Evolutionary conservation across 345 rosid genomes (phyloP).

Genomic region (Aquilaria malaccensis): DNA sequence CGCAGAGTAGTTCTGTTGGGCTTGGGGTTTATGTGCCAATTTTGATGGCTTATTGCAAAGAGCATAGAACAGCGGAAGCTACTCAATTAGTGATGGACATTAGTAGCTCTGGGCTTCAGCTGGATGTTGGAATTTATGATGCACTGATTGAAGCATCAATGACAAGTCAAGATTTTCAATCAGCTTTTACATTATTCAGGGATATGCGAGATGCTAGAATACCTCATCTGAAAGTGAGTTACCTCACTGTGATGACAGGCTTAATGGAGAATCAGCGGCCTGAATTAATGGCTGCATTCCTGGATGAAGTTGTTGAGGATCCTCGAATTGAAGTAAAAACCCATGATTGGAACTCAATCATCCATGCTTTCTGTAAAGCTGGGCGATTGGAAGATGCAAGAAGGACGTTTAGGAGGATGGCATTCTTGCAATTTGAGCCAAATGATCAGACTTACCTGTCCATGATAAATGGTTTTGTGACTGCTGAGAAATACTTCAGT

Average conservation of each 20-base stretch:
- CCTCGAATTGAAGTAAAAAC: conserved; percentile 83
- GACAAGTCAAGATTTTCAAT: conserved; percentile 85
- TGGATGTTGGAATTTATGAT: conserved; percentile 55
- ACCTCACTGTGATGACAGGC: conserved; percentile 84
- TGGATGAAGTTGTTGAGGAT: conserved; percentile 90
- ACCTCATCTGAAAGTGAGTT: conserved; percentile 61
- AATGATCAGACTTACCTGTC: conserved; percentile 88
- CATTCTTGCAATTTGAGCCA: conserved; percentile 66
- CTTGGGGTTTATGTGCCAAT: conserved; percentile 82
- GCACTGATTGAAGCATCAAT: conserved; percentile 80
- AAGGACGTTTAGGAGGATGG: conserved; percentile 90
- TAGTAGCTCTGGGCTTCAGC: conserved; percentile 57
- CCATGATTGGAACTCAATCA: conserved; percentile 96
- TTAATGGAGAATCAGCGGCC: conserved; percentile 74
- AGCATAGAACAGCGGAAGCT: conserved; percentile 81
- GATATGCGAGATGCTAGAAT: conserved; percentile 78
- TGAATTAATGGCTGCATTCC: conserved; percentile 83
- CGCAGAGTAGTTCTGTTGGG: conserved; percentile 54
- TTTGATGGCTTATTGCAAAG: conserved; percentile 76
- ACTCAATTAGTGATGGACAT: conserved; percentile 83
- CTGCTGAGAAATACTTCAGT: conserved; percentile 67
- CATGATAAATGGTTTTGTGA: conserved; percentile 70
- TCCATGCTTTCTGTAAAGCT: conserved; percentile 91
- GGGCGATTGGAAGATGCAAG: conserved; percentile 80
- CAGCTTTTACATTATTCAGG: conserved; percentile 82